Evolutionary conservation across 345 rosid species (phyloP).

Genomic region (Syzygium jambos): DNA sequence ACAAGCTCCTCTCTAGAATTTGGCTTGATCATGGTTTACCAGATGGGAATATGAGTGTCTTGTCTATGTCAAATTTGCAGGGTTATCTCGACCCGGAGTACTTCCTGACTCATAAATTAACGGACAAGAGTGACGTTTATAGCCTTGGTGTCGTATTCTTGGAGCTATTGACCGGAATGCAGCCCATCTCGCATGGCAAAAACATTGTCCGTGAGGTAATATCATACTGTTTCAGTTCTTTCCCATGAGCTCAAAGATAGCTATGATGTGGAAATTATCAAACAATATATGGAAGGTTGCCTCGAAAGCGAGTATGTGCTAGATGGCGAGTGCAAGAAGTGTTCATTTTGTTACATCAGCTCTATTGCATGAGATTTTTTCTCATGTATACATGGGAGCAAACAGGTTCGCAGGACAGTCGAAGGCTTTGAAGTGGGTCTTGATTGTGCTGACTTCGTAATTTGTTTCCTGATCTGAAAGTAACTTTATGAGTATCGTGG

Average conservation of each 20-base stretch:
- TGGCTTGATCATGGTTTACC: neutral
- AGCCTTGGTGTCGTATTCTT: conserved; percentile 91
- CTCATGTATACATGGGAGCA: neutral
- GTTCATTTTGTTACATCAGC: neutral
- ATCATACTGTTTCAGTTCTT: neutral
- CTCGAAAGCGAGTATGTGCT: neutral
- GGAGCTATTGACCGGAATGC: conserved; percentile 94
- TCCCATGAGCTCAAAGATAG: neutral
- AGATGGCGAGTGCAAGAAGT: neutral
- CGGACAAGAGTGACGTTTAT: conserved; percentile 96
- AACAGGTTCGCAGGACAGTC: neutral
- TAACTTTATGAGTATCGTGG: neutral
- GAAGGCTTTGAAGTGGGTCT: neutral
- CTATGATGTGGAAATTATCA: neutral
- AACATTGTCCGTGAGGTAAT: conserved; percentile 93
- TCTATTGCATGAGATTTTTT: neutral
- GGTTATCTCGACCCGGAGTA: conserved; percentile 98
- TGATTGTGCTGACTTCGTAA: neutral
- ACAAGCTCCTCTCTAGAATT: neutral
- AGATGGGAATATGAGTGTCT: neutral
- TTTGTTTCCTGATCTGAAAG: neutral
- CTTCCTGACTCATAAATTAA: conserved; percentile 84
- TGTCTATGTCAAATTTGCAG: conserved; percentile 29
- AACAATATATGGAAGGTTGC: neutral
- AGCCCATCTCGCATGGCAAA: conserved; percentile 85